Evolutionary conservation across 306 rosid genomes (phyloP), one percentile per base, ranked within the genome.

Genomic region (Albizia julibrissin): DNA sequence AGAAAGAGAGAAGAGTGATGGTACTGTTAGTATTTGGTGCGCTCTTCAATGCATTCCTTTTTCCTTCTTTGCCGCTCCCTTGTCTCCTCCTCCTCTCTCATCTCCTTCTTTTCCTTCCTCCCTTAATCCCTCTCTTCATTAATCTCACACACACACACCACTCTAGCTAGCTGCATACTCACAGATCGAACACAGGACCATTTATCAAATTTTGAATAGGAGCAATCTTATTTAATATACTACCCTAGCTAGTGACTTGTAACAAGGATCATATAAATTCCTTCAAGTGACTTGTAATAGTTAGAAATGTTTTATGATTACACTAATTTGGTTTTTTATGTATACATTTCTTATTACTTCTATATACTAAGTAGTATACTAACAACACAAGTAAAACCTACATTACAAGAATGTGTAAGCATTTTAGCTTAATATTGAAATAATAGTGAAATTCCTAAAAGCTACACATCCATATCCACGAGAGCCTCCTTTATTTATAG

Each of bases 11-110:
- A 3, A 6, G 81, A 8, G 49, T 18, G 2, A 0, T 13, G 84
- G 44, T 46, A 69, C 79, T 72, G 54, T 49, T 78, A 80, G 81
- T 84, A 79, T 72, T 84, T 84, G 90, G 90, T 84, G 85, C 92
- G 77, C 82, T 81, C 67, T 85, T 90, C 97, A 72, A 91, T 92
- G 97, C 90, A 59, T 80, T 61, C 77, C 47, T 66, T 81, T 62
- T 80, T 87, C 97, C 94, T 88, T 72, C 90, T 88, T 90, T 89
- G 91, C 97, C 90, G 91, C 89, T 89, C 47, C 82, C 34, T 73
- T 94, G 94, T 92, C 93, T 86, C 91, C 91, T 81, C 83, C 87
- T 79, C 81, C 81, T 77, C 82, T 81, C 80, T 88, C 88, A 82
- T 80, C 74, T 85, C 82, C 89, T 8, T 86, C 91, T 50, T 49